phyloP scores from a whole-genome alignment of 345 rosid genomes.

The Jatropha curcas region DNA sequence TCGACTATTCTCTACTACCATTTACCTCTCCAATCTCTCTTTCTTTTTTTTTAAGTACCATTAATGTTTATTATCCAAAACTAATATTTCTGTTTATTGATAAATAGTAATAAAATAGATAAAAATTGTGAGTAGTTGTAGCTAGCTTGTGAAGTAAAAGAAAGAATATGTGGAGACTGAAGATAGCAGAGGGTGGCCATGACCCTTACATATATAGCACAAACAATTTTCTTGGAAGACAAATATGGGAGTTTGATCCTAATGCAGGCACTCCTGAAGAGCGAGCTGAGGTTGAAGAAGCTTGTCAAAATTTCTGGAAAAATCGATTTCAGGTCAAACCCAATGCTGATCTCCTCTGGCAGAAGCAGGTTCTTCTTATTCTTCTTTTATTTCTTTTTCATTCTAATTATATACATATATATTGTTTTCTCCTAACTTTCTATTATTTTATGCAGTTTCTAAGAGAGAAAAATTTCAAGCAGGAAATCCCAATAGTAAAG shows the following conservation, averaged over 20 bases:
- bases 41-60: too few species aligned
- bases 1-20: too few species aligned
- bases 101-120: too few species aligned
- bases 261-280: not conserved
- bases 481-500: not conserved
- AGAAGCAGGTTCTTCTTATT: not conserved
- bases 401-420: too few species aligned
- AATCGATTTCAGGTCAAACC: not conserved
- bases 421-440: too few species aligned
- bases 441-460: not conserved
- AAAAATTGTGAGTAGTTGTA: too few species aligned
- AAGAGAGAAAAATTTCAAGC: not conserved
- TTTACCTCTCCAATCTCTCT: too few species aligned
- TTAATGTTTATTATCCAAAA: too few species aligned
- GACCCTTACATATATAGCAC: not conserved
- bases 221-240: not conserved
- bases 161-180: not conserved
- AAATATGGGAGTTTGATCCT: not conserved
- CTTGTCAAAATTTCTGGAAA: not conserved
- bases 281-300: not conserved
- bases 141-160: too few species aligned
- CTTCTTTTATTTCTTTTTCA: not conserved
- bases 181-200: not conserved
- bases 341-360: not conserved
- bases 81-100: too few species aligned